Evolutionary conservation across 176 grass and related monocot species (phyloP), one percentile per base, ranked within the genome.

Genomic region (Hyparrhenia diplandra): DNA sequence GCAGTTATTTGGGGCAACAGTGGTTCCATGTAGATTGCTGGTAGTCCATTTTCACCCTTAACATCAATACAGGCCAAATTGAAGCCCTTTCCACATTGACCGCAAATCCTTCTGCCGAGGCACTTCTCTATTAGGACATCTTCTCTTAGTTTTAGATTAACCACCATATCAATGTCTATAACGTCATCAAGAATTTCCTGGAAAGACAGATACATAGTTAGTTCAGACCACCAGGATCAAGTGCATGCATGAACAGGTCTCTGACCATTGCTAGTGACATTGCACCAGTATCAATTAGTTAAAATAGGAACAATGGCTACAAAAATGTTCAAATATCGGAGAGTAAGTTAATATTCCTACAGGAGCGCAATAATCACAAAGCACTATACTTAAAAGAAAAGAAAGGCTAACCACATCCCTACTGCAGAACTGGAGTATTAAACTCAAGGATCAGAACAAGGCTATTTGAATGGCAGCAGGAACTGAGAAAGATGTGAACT

Each of bases 71-170:
- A 93, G 27, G 96, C 92, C 46, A 99, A 40, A 78, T 99, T 99
- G 83, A 91, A 99, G 84, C 86, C 93, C 73, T 86, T 86, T 16
- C 93, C 90, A 77, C 96, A 99, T 69, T 99, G 69, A 73, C n/a
- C 52, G n/a, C 96, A 99, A 71, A 86, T 95, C 52, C 96, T 88
- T 89, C 96, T 87, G 28, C 96, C 96, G 30, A 99, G 90, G 87
- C 96, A 99, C 69, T 99, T 99, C 60, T 95, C 90, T 64, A 95
- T 55, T 69, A 99, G 74, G 23, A 99, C 85, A 71, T 99, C 92
- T 90, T 99, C 90, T 80, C 92, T 91, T 73, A 99, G 83, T 85
- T 99, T 99, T 68, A 99, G 85, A 83, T 99, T 99, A 63, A 99
- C 87, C 2, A 99, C 96, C 82, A 99, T 94, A 75, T 99, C 96